A percentile compares a stretch with the other conserved stretches of the same genome.
These are phyloP conservation scores for Leishmania amazonensis DNA, from an alignment of 208 protist species.

Conservation along the genomic window DNA sequence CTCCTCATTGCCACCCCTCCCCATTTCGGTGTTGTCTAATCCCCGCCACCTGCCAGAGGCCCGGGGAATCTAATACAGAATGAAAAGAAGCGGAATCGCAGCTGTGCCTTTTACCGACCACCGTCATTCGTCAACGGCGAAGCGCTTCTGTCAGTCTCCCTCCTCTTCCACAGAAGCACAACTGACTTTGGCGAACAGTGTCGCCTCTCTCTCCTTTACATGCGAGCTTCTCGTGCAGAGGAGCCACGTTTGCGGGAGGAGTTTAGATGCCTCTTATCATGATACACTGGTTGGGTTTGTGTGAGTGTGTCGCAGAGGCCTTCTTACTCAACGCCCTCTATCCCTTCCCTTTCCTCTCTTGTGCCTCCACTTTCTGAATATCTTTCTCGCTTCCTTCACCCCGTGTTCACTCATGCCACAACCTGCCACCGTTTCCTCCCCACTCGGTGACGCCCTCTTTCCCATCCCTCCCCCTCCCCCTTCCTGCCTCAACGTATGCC, in stretches of 20 bases:
- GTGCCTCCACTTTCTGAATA: not conserved
- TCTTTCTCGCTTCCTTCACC: not conserved
- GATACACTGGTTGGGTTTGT: not conserved
- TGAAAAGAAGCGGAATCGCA: not conserved
- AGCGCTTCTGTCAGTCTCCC: not conserved
- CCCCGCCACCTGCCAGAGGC: not conserved
- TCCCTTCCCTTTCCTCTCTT: not conserved
- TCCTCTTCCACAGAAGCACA: not conserved
- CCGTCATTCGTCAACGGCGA: not conserved
- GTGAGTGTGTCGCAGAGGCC: not conserved
- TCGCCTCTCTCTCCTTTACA: not conserved
- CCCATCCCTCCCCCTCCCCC: not conserved
- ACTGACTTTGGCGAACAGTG: not conserved
- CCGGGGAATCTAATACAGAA: not conserved
- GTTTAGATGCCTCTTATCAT: not conserved
- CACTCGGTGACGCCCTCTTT: not conserved
- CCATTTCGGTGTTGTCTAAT: not conserved
- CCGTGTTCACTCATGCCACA: not conserved
- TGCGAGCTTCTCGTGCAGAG: not conserved
- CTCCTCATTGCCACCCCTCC: not conserved
- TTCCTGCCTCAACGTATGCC: not conserved
- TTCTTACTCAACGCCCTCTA: not conserved
- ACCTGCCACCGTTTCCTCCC: not conserved
- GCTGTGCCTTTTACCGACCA: not conserved
- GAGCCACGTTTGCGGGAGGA: not conserved